phyloP scores from a whole-genome alignment of 2,329 filamentous ascomycete species.

The Meredithiella fracta region DNA sequence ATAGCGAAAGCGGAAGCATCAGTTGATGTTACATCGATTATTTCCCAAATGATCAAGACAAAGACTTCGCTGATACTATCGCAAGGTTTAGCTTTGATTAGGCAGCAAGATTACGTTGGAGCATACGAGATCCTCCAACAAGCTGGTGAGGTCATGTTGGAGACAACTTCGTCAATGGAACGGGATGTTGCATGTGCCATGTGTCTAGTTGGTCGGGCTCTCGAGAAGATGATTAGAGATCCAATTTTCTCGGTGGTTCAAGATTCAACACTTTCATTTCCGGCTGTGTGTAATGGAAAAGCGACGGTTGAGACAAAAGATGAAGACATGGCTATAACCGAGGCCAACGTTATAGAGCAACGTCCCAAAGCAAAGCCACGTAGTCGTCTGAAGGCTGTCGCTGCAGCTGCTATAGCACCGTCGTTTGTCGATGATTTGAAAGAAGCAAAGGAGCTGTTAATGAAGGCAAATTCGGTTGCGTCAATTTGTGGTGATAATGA shows the following conservation, averaged over 20 bases:
- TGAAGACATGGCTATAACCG: background rate
- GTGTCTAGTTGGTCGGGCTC: conserved; percentile 49
- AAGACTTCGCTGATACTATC: conserved; percentile 21
- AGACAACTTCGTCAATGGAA: conserved; percentile 24
- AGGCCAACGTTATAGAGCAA: background rate
- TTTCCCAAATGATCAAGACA: conserved; percentile 20
- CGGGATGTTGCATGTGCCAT: conserved; percentile 48
- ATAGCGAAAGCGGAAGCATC: background rate
- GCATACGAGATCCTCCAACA: conserved; percentile 40
- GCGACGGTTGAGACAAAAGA: conserved; percentile 8
- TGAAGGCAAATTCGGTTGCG: conserved; percentile 44
- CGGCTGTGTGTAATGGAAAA: conserved; percentile 37
- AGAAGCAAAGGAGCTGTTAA: conserved; percentile 48
- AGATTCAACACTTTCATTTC: conserved; percentile 82
- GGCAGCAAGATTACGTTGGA: conserved; percentile 38
- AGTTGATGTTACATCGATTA: background rate
- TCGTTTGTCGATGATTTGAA: conserved; percentile 43
- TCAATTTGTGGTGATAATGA: conserved; percentile 38
- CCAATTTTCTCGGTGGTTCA: conserved; percentile 79
- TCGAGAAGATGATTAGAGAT: conserved; percentile 58
- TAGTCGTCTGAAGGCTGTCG: conserved; percentile 14
- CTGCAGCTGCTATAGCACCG: conserved; percentile 16
- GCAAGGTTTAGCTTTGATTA: conserved; percentile 29
- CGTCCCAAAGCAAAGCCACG: conserved; percentile 4
- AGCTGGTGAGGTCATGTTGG: conserved; percentile 21